These are phyloP conservation scores for Fremontodendron californicum DNA, from an alignment of 345 rosid species.

Conservation along the genomic window DNA sequence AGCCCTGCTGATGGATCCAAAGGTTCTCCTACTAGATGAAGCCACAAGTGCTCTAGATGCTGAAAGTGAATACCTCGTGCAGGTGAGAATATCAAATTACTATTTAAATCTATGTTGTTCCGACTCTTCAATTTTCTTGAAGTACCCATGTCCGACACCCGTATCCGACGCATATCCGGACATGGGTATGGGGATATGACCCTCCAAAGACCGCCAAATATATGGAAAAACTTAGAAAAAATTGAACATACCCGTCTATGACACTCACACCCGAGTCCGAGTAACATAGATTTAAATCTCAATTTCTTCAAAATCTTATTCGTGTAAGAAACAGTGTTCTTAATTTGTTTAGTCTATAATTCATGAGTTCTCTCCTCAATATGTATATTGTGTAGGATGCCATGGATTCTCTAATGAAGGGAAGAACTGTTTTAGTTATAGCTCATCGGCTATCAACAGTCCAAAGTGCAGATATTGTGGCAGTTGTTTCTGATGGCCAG, in stretches of 20 bases:
- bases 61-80: conserved; percentile 92
- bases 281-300: no score
- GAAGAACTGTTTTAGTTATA: conserved; percentile 91
- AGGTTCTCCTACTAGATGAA: conserved; percentile 83
- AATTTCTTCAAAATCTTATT: background rate
- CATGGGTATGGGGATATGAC: no score
- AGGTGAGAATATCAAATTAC: conserved; percentile 36
- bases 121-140: no score
- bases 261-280: no score
- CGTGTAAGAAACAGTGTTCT: background rate
- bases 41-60: conserved; percentile 98
- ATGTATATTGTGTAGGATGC: conserved; percentile 55
- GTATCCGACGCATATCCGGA: no score
- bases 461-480: conserved; percentile 75
- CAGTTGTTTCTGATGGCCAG: conserved; percentile 78
- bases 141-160: no score
- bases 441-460: conserved; percentile 92
- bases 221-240: no score
- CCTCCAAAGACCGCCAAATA: no score
- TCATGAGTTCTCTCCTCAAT: background rate
- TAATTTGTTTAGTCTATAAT: background rate
- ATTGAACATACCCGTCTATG: no score
- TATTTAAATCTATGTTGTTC: no score
- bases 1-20: conserved; percentile 87
- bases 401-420: conserved; percentile 90